Percentiles rank a stretch among this genome's conserved stretches.
These are phyloP conservation scores for Sideroxylon spinosum DNA, from an alignment of 179 eudicot genomes.

Conservation along the genomic window DNA sequence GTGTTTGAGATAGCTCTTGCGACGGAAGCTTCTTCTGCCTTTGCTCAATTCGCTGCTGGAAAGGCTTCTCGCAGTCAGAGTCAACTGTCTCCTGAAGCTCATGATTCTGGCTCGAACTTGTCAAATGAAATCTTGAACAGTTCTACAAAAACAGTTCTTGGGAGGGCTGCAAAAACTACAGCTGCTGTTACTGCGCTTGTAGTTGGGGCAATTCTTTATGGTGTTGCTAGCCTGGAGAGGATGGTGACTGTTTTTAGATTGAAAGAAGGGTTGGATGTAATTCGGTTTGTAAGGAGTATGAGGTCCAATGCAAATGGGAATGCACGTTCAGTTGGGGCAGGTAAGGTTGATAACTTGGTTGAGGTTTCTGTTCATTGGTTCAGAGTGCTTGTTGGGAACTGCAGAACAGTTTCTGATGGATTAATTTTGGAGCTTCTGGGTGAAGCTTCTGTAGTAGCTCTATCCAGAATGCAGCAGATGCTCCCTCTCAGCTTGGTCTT, in stretches of 20 bases:
- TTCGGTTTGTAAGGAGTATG: constrained; percentile 63
- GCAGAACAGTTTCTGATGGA: constrained; percentile 81
- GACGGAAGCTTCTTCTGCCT: constrained; percentile 77
- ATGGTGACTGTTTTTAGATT: constrained; percentile 86
- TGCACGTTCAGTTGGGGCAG: constrained; percentile 60
- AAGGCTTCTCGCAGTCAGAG: constrained; percentile 68
- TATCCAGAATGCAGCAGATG: constrained; percentile 87
- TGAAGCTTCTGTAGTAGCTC: constrained; percentile 74
- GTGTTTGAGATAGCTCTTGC: constrained; percentile 97
- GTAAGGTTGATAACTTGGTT: constrained; percentile 58
- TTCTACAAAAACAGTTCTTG: constrained; percentile 52
- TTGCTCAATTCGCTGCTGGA: constrained; percentile 64
- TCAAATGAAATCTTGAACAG: constrained; percentile 51
- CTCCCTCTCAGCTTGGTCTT: constrained; percentile 76
- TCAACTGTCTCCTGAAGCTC: constrained; percentile 69
- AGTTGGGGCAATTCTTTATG: constrained; percentile 81
- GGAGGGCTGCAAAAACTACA: constrained; percentile 61
- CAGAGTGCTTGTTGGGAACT: constrained; percentile 93
- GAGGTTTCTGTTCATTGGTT: constrained; percentile 89
- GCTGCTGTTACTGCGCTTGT: constrained; percentile 88
- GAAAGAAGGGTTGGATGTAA: constrained; percentile 79
- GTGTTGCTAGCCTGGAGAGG: constrained; percentile 89
- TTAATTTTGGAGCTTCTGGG: constrained; percentile 88
- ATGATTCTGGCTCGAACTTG: constrained; percentile 43
- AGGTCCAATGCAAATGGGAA: constrained; percentile 82